Evolutionary conservation across 225 moss, liverwort and hornwort species (phyloP).

Genomic region (Marchantia polymorpha): DNA sequence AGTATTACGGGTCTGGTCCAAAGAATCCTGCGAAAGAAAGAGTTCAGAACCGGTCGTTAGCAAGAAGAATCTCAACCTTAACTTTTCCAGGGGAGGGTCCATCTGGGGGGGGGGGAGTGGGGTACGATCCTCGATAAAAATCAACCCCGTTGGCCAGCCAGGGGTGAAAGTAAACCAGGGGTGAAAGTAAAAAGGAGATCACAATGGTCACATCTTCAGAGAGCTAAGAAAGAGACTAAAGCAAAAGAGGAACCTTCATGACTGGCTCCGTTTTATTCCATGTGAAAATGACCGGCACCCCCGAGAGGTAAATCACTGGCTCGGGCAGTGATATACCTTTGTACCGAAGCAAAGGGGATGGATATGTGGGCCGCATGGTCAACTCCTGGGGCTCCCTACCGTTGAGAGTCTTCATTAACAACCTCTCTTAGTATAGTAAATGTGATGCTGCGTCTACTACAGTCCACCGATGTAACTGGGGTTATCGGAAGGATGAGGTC

Average conservation of each 20-base stretch:
- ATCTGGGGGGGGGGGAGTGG: not conserved
- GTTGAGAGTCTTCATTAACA: not conserved
- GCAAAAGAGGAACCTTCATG: not conserved
- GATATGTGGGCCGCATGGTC: not conserved
- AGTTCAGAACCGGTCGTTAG: not conserved
- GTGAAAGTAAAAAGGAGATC: not conserved
- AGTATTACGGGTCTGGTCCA: not conserved
- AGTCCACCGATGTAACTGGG: not conserved
- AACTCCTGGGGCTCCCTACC: not conserved
- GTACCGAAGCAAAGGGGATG: not conserved
- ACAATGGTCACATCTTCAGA: not conserved
- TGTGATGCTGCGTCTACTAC: not conserved
- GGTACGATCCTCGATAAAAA: not conserved
- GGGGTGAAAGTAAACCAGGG: not conserved
- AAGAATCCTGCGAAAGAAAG: not conserved
- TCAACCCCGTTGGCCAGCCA: not conserved
- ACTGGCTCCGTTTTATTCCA: not conserved
- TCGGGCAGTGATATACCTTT: not conserved
- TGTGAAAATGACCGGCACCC: not conserved
- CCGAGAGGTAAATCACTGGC: not conserved
- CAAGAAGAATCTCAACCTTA: slow-evolving; percentile 4
- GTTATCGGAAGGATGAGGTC: not conserved
- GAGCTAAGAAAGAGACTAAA: not conserved
- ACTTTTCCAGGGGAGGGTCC: not conserved
- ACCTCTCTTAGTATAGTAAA: not conserved